A percentile compares a stretch with the other conserved stretches of the same genome.
These are phyloP conservation scores for Climacium dendroides DNA, from an alignment of 225 moss, liverwort and hornwort species.

Conservation along the genomic window DNA sequence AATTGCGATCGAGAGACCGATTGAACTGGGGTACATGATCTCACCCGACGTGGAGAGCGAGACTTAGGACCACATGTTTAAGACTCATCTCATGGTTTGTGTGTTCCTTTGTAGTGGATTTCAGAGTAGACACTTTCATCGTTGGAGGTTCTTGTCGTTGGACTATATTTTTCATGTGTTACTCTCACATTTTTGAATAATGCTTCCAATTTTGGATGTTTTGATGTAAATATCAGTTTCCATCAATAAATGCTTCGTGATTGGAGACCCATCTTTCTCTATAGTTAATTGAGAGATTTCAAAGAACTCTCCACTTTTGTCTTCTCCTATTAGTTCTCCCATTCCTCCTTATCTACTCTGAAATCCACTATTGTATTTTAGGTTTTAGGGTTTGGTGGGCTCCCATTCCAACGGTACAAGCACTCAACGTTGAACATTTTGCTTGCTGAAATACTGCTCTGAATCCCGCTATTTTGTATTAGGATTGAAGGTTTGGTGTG, in stretches of 20 bases:
- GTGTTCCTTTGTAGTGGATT: background rate
- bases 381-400: background rate
- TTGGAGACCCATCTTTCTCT: background rate
- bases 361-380: background rate
- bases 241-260: background rate
- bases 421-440: background rate
- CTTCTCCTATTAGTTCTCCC: background rate
- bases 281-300: background rate
- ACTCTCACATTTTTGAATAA: background rate
- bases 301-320: background rate
- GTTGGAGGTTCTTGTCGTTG: background rate
- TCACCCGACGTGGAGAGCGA: conserved; percentile 59
- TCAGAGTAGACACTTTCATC: background rate
- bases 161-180: background rate
- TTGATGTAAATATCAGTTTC: background rate
- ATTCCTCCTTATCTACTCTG: background rate
- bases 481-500: background rate
- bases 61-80: conserved; percentile 64
- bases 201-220: background rate
- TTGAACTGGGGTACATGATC: conserved; percentile 42
- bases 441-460: background rate
- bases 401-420: background rate
- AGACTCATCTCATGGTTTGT: conserved; percentile 45
- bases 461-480: conserved; percentile 14
- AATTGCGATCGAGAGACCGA: conserved; percentile 23